Percentiles rank a stretch among this genome's conserved stretches.
phyloP scores from a whole-genome alignment of 768 basidiomycete species.

The Lactifluus subvellereus region DNA sequence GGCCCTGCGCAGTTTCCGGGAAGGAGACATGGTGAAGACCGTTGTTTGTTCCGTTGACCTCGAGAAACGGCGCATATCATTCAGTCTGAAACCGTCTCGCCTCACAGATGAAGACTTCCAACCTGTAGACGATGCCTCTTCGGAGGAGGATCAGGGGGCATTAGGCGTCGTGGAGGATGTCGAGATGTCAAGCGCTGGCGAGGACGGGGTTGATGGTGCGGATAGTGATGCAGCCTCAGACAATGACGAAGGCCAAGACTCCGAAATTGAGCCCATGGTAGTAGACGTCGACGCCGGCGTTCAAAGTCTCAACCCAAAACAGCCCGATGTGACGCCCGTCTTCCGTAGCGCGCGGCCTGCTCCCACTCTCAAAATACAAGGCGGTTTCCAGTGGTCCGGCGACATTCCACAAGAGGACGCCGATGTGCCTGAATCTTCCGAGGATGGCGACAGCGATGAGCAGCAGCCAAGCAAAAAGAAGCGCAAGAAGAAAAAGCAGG shows the following conservation, averaged over 20 bases:
- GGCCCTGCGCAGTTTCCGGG: conserved; percentile 76
- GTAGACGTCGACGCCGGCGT: conserved; percentile 37
- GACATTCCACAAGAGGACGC: conserved; percentile 32
- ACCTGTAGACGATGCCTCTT: conserved; percentile 32
- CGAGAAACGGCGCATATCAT: conserved; percentile 75
- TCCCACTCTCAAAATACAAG: conserved; percentile 45
- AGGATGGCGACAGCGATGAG: conserved; percentile 44
- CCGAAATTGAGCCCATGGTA: conserved; percentile 34
- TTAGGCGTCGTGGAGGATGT: conserved; percentile 33
- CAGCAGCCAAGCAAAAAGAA: conserved; percentile 51
- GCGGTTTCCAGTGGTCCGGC: conserved; percentile 71
- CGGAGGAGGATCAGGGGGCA: conserved; percentile 29
- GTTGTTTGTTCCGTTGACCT: conserved; percentile 66
- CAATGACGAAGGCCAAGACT: conserved; percentile 20
- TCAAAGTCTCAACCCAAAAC: not conserved
- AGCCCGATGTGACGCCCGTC: not conserved
- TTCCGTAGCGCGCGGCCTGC: conserved; percentile 6
- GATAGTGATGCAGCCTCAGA: conserved; percentile 19
- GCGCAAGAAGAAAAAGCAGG: conserved; percentile 62
- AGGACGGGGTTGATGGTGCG: conserved; percentile 9
- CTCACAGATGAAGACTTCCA: conserved; percentile 64
- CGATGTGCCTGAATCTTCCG: conserved; percentile 41
- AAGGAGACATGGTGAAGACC: conserved; percentile 83
- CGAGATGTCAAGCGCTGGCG: conserved; percentile 30
- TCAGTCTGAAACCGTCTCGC: conserved; percentile 82